These are phyloP conservation scores for Lignosus rhinocerotis DNA, from an alignment of 1,284 basidiomycete species.

Conservation along the genomic window DNA sequence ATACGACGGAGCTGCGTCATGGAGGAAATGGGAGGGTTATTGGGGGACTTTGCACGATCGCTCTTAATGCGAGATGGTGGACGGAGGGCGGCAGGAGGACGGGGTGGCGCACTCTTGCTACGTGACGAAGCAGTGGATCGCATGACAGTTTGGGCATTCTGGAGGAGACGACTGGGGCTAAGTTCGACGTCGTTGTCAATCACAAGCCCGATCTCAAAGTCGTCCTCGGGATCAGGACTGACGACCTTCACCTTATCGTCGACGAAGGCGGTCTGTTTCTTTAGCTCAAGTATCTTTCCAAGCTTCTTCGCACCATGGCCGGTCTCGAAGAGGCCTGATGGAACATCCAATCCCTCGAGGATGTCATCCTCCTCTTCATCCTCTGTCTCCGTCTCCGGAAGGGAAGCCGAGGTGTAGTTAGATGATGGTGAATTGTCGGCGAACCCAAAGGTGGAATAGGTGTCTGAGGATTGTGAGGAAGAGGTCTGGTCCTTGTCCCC, in stretches of 20 bases:
- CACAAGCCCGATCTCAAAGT: slow-evolving; percentile 79
- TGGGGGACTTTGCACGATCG: slow-evolving; percentile 70
- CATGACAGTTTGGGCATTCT: slow-evolving; percentile 48
- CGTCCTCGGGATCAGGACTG: slow-evolving; percentile 70
- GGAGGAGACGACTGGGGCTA: slow-evolving; percentile 69
- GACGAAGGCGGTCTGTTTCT: slow-evolving; percentile 58
- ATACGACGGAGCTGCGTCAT: slow-evolving; percentile 66
- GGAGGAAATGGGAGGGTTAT: slow-evolving; percentile 64
- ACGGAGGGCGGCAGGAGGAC: slow-evolving; percentile 44
- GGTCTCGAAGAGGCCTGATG: slow-evolving; percentile 70
- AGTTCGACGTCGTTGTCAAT: slow-evolving; percentile 80
- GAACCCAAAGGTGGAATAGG: slow-evolving; percentile 75
- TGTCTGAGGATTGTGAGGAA: slow-evolving; percentile 81
- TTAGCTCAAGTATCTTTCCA: slow-evolving; percentile 70
- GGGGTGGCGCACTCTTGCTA: slow-evolving; percentile 55
- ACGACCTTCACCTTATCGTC: slow-evolving; percentile 53
- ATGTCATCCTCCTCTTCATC: slow-evolving; percentile 69
- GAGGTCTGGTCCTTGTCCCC: slow-evolving; percentile 78
- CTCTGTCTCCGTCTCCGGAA: slow-evolving; percentile 70
- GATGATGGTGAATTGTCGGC: slow-evolving; percentile 70
- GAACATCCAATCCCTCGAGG: slow-evolving; percentile 78
- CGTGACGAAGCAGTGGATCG: slow-evolving; percentile 39
- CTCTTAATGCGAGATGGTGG: slow-evolving; percentile 61
- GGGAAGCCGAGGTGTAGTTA: slow-evolving; percentile 64
- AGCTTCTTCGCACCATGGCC: slow-evolving; percentile 65